Evolutionary conservation across 441 rosid species (phyloP).

Genomic region (Viola pubescens): DNA sequence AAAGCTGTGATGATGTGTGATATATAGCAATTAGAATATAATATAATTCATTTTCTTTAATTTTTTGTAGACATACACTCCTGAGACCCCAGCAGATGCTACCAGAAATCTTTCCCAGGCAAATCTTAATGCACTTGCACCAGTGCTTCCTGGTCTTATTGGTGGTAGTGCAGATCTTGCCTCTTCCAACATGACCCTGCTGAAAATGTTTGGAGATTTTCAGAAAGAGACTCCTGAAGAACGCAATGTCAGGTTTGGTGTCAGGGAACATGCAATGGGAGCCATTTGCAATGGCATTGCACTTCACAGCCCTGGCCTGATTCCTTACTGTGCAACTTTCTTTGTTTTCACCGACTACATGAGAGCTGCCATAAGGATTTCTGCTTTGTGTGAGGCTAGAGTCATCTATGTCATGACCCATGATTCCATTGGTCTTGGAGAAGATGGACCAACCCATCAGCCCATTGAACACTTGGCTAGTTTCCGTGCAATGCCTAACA

Average conservation of each 20-base stretch:
- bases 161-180: slow-evolving; percentile 97
- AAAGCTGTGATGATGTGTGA: too few species aligned
- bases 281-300: slow-evolving; percentile 82
- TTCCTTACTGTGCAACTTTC: slow-evolving; percentile 91
- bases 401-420: slow-evolving; percentile 93
- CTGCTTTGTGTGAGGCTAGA: slow-evolving; percentile 67
- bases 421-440: slow-evolving; percentile 93
- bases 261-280: slow-evolving; percentile 89
- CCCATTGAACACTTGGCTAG: slow-evolving; percentile 90
- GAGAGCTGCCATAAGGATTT: slow-evolving; percentile 81
- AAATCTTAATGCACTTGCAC: slow-evolving; percentile 67
- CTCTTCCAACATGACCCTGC: slow-evolving; percentile 83
- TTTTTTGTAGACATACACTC: slow-evolving; percentile 52
- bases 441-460: slow-evolving; percentile 67
- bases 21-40: too few species aligned
- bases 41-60: not conserved
- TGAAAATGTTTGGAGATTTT: slow-evolving; percentile 81
- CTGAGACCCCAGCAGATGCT: slow-evolving; percentile 75
- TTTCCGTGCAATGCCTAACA: slow-evolving; percentile 94
- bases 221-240: slow-evolving; percentile 80
- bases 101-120: slow-evolving; percentile 80
- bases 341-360: slow-evolving; percentile 95
- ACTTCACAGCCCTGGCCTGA: slow-evolving; percentile 63
- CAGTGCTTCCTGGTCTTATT: slow-evolving; percentile 66
- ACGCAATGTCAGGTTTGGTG: slow-evolving; percentile 79